Base-by-base conservation (phyloP, 768 basidiomycete genomes). In the Postia placenta region DNA sequence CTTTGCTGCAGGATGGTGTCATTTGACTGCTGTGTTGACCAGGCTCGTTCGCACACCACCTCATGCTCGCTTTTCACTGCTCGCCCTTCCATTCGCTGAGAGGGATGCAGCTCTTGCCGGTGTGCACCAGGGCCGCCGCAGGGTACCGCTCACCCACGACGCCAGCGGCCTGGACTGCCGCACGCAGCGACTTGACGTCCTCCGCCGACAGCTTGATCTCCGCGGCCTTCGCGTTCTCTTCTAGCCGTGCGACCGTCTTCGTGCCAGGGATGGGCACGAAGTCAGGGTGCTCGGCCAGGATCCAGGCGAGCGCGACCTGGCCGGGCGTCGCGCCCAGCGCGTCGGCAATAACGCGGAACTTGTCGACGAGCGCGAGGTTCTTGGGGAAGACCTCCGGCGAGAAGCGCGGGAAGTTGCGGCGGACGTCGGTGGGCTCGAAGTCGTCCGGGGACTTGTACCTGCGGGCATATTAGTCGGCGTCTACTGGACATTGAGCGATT, bases 241-340 rank as follows among this genome's bases (percentile, higher is more conserved):
- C 45, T 19, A 33, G 14, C 3, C 28, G 46, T 3, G 14, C 24
- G 4, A 39, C 46, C n/a, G 15, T 17, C 5, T n/a, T 41, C 26
- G 39, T 26, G n/a, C 47, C 47, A 11, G 47, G 47, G 17, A 48
- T 48, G 39, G 47, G 47, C 4, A 48, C 24, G 38, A 48, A 14
- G 38, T 47, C 35, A 4, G 51, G 47, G 9, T 62, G 58, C 50
- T 66, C 58, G 1, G 55, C 59, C 0, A 67, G 52, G 4, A 67
- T 35, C 60, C 61, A 59, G 0, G 58, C 60, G 20, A 69, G 52
- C 41, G 67, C 60, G 9, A 70, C 51, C 49, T 72, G 69, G 2
- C 63, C 61, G 0, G 66, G 47, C 1, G 68, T 64, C 0, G 61
- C 63, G 28, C 47, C 46, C 45, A 61, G 49, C 25, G 45, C 42